phyloP scores from a whole-genome alignment of 495 filamentous ascomycete species.

The Penicillium cosmopolitanum region DNA sequence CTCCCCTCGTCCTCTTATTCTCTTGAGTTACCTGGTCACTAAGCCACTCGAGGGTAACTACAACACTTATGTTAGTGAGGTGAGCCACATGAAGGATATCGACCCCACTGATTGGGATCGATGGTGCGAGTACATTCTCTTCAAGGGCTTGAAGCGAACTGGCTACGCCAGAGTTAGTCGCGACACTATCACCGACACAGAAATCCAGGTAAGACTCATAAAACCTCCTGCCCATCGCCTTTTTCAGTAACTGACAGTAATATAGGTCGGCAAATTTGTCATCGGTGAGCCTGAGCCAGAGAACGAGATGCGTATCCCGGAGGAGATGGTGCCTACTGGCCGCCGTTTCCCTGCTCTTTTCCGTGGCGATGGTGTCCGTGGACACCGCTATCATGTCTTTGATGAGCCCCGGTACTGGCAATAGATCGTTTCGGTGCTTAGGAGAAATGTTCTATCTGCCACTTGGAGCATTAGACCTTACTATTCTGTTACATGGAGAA shows the following conservation, averaged over 20 bases:
- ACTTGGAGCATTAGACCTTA: slow-evolving; percentile 2
- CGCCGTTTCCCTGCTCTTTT: slow-evolving; percentile 88
- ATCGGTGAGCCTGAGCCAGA: slow-evolving; percentile 71
- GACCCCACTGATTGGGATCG: slow-evolving; percentile 93
- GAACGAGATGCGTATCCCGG: slow-evolving; percentile 59
- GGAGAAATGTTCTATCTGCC: slow-evolving; percentile 3
- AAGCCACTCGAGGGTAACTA: slow-evolving; percentile 93
- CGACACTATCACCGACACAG: slow-evolving; percentile 94
- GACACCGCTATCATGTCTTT: slow-evolving; percentile 95
- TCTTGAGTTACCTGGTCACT: slow-evolving; percentile 92
- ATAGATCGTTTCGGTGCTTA: slow-evolving; percentile 21
- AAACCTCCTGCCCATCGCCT: not conserved
- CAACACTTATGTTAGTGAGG: slow-evolving; percentile 89
- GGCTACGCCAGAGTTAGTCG: slow-evolving; percentile 91
- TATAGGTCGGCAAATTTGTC: slow-evolving; percentile 87
- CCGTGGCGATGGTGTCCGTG: slow-evolving; percentile 81
- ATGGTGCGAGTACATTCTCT: slow-evolving; percentile 99
- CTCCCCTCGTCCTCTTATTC: slow-evolving; percentile 76
- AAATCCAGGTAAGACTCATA: slow-evolving; percentile 72
- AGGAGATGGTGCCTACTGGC: slow-evolving; percentile 72
- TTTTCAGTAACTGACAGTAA: slow-evolving; percentile 19
- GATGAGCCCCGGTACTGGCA: slow-evolving; percentile 82
- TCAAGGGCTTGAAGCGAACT: slow-evolving; percentile 81
- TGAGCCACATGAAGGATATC: slow-evolving; percentile 92
- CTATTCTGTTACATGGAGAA: slow-evolving; percentile 13